Evolutionary conservation across 2,329 filamentous ascomycete genomes (phyloP).

Genomic region (Colletotrichum sp.): DNA sequence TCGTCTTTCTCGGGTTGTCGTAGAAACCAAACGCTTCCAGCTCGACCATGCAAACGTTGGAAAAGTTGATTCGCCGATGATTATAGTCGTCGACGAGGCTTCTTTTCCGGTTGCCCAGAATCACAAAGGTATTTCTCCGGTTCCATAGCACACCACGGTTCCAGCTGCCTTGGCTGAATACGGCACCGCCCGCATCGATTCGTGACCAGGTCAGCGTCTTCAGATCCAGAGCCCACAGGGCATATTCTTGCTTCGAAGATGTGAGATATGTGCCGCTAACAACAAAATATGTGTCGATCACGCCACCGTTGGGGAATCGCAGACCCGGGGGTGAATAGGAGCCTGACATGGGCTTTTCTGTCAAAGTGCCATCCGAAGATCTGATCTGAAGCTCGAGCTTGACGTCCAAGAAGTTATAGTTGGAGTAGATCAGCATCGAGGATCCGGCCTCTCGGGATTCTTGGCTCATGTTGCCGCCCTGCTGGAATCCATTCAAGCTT

Average conservation of each 20-base stretch:
- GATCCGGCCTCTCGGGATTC: conserved; percentile 64
- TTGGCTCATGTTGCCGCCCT: conserved; percentile 54
- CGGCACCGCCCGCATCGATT: conserved; percentile 91
- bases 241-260: conserved; percentile 97
- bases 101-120: conserved; percentile 90
- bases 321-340: conserved; percentile 88
- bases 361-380: conserved; percentile 79
- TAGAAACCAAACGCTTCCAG: conserved; percentile 97
- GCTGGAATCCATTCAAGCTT: conserved; percentile 45
- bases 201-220: conserved; percentile 90
- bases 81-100: conserved; percentile 98
- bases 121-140: conserved; percentile 91
- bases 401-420: conserved; percentile 98
- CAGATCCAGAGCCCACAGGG: conserved; percentile 92
- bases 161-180: conserved; percentile 98
- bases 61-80: conserved; percentile 96
- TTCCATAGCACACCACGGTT: conserved; percentile 95
- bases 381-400: conserved; percentile 94
- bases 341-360: conserved; percentile 88
- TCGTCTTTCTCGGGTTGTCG: conserved; percentile 84
- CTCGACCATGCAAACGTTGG: conserved; percentile 95
- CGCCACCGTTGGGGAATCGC: conserved; percentile 92
- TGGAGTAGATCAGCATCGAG: conserved; percentile 96
- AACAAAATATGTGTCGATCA: conserved; percentile 96
- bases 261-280: conserved; percentile 97